Evolutionary conservation across 2,329 filamentous ascomycete species (phyloP), one percentile per base, ranked within the genome.

Genomic region (Macrophomina pseudophaseolina): DNA sequence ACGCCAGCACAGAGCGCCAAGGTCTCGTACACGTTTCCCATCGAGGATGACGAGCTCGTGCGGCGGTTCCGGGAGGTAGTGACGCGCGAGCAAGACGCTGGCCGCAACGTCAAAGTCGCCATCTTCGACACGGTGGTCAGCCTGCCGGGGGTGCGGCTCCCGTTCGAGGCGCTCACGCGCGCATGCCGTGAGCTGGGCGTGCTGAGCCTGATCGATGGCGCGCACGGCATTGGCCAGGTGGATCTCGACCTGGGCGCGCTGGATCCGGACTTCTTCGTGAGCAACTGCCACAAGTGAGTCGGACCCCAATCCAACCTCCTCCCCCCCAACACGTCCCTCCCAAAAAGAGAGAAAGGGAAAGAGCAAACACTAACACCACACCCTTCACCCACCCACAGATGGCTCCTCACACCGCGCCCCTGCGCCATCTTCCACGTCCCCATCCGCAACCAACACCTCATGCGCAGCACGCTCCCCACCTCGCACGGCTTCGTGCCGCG

Each of bases 351-450:
- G 35, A 12, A 12, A 12, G 35, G 35, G 35, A 1, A 12, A 12
- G 35, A 38, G 35, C 44, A 70, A 66, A 64, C 69, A n/a, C 58
- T 12, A 6, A 53, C 60, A 23, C 23, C 23, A 3, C n/a, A 49
- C 28, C 44, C 48, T 35, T 14, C 35, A 23, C 69, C n/a, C 4
- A 42, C 35, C 42, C 5, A 38, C 14, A 86, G 85, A 82, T 98
- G 94, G 94, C 87, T 97, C 7, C 89, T 88, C 73, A 87, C 88
- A 0, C 94, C 94, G 0, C 88, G 94, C 38, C 90, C 90, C 16
- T 93, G 91, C 74, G 93, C 93, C 2, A 82, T 95, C 4, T 87
- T 97, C 70, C 91, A 96, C 78, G 91, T 95, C 1, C 91, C 93
- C 0, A 68, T 83, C 18, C 85, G 90, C 28, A 93, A 96, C 76